phyloP scores from a whole-genome alignment of 345 rosid genomes.

The Euclidium syriacum region DNA sequence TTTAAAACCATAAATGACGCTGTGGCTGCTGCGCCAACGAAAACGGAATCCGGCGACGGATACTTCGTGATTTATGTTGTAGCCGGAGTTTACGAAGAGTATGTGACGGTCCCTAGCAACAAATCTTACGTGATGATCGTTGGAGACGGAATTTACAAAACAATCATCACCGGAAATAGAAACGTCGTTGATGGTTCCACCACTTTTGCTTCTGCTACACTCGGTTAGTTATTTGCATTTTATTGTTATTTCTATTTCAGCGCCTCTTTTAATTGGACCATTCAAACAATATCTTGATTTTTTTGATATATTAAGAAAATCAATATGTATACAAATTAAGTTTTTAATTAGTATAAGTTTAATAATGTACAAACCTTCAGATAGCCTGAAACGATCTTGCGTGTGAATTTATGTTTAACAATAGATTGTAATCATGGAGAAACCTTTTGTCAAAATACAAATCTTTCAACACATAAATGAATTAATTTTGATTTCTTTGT shows the following conservation, averaged over 20 bases:
- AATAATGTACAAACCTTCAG: no score
- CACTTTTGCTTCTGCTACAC: conserved; percentile 52
- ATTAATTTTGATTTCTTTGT: not conserved
- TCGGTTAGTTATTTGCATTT: conserved; percentile 27
- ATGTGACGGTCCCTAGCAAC: conserved; percentile 37
- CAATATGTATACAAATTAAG: no score
- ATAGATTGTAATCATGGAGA: no score
- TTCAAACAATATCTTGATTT: no score
- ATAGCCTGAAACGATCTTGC: no score
- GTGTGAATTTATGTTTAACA: no score
- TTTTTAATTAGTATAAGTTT: no score
- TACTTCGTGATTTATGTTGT: conserved; percentile 44
- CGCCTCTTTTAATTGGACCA: no score
- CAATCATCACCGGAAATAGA: conserved; percentile 50
- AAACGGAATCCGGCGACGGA: conserved; percentile 9
- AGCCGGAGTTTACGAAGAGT: conserved; percentile 46
- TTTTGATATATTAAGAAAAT: no score
- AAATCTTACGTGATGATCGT: conserved; percentile 45
- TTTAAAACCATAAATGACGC: conserved; percentile 45
- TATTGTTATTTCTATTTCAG: no score
- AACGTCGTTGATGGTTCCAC: conserved; percentile 44
- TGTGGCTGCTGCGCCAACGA: conserved; percentile 41
- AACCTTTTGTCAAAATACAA: not conserved
- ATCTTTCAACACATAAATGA: not conserved
- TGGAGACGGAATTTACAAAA: conserved; percentile 47